Base-by-base conservation (phyloP, 345 rosid species). In the Nasturtium officinale region DNA sequence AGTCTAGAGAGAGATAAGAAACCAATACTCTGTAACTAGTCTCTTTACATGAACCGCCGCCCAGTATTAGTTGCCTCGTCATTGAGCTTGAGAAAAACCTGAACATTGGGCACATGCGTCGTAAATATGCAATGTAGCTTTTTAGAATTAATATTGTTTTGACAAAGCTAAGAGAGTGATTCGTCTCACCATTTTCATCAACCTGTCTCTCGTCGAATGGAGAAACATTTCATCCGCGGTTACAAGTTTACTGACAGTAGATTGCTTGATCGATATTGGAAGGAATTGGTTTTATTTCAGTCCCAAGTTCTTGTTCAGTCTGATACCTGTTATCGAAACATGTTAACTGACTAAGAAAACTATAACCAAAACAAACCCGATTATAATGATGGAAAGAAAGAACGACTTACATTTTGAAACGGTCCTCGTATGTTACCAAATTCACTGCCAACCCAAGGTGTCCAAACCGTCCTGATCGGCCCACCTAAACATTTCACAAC, bases 391-490 rank as follows among this genome's bases (percentile, higher is more conserved):
- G 2, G 37, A 53, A 35, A 50, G 42, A 68, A 42, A 21, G 32
- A 33, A 32, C 26, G 17, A 30, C 67, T 17, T 85, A 96, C 99
- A 96, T 82, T 85, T 96, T 96, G 82, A 92, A 96, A 69, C 99
- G 98, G 79, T 96, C 99, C 83, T 96, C 99, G 42, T 87, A 96
- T 33, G 99, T 96, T 74, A 96, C 91, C 87, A 96, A 82, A 85
- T 96, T 96, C 85, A 96, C 99, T 70, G 99, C 99, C 65, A 96
- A 73, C n/a, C 99, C 99, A 40, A 96, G 99, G 82, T 96, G 99
- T 48, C 99, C 99, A 81, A 90, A 96, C 74, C 99, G 90, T 82
- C 98, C 99, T 20, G 99, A 96, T 65, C 98, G 90, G 57, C 99
- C 99, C 70, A 96, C 98, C 99, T 92, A 83, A 23, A 57, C 33